Conservation (phyloP, 75 land plant species). For the Chamaecyparis obtusa region DNA sequence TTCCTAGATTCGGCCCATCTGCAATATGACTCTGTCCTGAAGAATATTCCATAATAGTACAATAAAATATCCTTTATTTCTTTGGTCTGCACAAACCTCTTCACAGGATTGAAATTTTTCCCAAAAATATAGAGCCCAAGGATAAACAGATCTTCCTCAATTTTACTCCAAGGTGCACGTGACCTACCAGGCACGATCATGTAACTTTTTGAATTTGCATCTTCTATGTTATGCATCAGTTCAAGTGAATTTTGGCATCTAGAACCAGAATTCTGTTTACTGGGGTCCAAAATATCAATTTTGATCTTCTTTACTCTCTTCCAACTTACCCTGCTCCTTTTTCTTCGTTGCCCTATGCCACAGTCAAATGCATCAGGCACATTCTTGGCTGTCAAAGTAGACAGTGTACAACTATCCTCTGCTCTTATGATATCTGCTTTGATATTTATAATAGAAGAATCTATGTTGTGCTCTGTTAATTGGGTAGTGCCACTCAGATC, state of each 20-base stretch:
- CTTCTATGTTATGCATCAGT: not conserved
- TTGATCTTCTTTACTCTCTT: not conserved
- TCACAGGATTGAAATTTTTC: conserved; percentile 48
- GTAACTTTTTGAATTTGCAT: not conserved
- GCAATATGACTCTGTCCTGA: conserved; percentile 26
- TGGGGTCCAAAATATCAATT: conserved; percentile 1
- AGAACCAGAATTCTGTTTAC: not conserved
- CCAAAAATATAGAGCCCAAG: conserved; percentile 80
- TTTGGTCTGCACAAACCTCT: conserved; percentile 43
- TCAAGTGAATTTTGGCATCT: not conserved
- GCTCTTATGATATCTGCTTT: not conserved
- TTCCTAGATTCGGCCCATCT: conserved; percentile 62
- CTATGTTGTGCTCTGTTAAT: not conserved
- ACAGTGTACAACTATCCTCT: conserved; percentile 1
- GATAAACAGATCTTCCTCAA: conserved; percentile 46
- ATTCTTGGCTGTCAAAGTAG: not conserved
- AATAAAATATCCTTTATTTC: conserved; percentile 45
- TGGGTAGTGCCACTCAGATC: not conserved
- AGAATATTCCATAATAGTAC: conserved; percentile 69
- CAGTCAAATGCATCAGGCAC: not conserved
- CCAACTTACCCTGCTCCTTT: not conserved
- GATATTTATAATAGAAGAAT: not conserved
- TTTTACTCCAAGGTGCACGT: conserved; percentile 39
- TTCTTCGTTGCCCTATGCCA: not conserved
- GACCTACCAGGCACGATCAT: conserved; percentile 35